Evolutionary conservation across 179 eudicot species (phyloP).

Genomic region (Corrigiola litoralis): DNA sequence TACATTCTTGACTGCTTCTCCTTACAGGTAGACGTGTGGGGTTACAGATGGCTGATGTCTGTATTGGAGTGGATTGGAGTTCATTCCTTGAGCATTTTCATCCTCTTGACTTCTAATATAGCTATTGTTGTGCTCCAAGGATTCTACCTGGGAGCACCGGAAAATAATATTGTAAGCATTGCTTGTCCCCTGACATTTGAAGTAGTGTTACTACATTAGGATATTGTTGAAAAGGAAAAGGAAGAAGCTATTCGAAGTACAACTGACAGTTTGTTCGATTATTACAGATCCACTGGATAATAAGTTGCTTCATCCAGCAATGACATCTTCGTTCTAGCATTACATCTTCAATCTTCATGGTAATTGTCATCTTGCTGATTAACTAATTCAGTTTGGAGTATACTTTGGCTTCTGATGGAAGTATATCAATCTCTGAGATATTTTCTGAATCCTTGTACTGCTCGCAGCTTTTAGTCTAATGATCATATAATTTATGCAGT

Average conservation of each 20-base stretch:
- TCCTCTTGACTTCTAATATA: constrained; percentile 62
- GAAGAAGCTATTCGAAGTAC: too few relatives aligned
- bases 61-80: constrained; percentile 82
- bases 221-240: not conserved
- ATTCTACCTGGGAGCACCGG: constrained; percentile 57
- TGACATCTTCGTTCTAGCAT: constrained; percentile 14
- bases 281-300: constrained; percentile 60
- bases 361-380: not conserved
- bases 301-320: constrained; percentile 35
- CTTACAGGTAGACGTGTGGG: constrained; percentile 65
- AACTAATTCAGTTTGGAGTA: too few relatives aligned
- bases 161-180: constrained; percentile 68
- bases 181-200: not conserved
- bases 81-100: constrained; percentile 62
- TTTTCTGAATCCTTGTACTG: not conserved
- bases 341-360: constrained; percentile 14
- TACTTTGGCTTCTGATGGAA: too few relatives aligned
- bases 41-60: constrained; percentile 40
- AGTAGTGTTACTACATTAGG: not conserved
- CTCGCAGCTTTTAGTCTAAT: not conserved
- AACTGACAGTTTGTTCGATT: constrained; percentile 8
- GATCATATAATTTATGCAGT: not conserved
- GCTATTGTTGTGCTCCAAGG: constrained; percentile 68
- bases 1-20: constrained; percentile 3
- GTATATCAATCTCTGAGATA: too few relatives aligned